A percentile compares a stretch with the other conserved stretches of the same genome.
Conservation (phyloP, 352 stramenopile species). For the Globisporangium parvum region DNA sequence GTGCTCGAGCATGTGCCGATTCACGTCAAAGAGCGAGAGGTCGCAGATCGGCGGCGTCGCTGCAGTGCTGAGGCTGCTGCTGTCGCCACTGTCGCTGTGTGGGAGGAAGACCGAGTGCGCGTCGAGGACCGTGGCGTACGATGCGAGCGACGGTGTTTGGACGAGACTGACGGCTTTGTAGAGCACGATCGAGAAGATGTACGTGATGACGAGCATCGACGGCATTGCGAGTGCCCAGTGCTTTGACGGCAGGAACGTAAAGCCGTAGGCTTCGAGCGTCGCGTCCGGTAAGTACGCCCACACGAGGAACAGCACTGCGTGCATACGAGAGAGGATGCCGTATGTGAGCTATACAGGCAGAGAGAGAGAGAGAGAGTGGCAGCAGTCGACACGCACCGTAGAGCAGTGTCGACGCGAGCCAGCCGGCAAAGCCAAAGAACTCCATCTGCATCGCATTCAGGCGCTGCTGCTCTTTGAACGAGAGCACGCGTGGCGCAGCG, state of each 20-base stretch:
- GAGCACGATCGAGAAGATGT: conserved; percentile 74
- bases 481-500: conserved; percentile 24
- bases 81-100: conserved; percentile 10
- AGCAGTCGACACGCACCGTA: conserved; percentile 34
- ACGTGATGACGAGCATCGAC: conserved; percentile 73
- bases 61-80: conserved; percentile 9
- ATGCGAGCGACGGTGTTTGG: conserved; percentile 58
- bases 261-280: conserved; percentile 67
- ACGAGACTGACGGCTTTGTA: conserved; percentile 85
- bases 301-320: conserved; percentile 72
- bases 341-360: neutral
- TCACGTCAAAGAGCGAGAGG: conserved; percentile 71
- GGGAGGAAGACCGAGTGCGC: conserved; percentile 56
- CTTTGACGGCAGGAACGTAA: conserved; percentile 88
- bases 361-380: too few relatives aligned
- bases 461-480: conserved; percentile 79
- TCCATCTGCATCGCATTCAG: conserved; percentile 80
- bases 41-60: conserved; percentile 73
- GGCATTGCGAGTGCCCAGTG: conserved; percentile 88
- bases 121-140: conserved; percentile 78
- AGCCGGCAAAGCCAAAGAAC: conserved; percentile 83
- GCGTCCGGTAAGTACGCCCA: conserved; percentile 86
- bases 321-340: neutral
- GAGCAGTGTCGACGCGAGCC: conserved; percentile 70
- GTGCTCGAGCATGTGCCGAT: conserved; percentile 29